These are phyloP conservation scores for Neonectria punicea DNA, from an alignment of 2,329 filamentous ascomycete genomes.

Conservation along the genomic window DNA sequence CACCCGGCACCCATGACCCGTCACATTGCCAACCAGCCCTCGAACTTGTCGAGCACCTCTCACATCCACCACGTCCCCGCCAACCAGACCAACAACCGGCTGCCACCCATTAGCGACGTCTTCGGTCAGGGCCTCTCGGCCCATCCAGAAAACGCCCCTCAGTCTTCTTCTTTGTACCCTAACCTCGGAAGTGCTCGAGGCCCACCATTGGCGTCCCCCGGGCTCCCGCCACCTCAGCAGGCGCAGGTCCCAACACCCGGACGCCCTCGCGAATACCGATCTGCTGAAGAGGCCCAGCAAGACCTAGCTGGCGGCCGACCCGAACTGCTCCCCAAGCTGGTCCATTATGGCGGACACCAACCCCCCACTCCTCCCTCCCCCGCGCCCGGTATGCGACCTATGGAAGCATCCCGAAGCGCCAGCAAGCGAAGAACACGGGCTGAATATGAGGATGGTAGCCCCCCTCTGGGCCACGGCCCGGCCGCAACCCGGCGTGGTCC, in stretches of 20 bases:
- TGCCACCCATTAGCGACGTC: constrained; percentile 94
- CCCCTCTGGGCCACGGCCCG: constrained; percentile 82
- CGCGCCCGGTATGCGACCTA: constrained; percentile 61
- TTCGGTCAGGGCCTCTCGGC: constrained; percentile 82
- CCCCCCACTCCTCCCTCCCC: constrained; percentile 92
- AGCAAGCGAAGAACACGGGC: constrained; percentile 81
- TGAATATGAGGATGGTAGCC: constrained; percentile 95
- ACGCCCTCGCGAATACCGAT: constrained; percentile 88
- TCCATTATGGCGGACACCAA: constrained; percentile 95
- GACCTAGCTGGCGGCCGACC: constrained; percentile 91
- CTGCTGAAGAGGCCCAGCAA: constrained; percentile 93
- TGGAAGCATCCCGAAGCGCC: constrained; percentile 66
- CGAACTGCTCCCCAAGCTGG: constrained; percentile 89
- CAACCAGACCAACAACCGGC: constrained; percentile 87
- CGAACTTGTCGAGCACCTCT: constrained; percentile 83
- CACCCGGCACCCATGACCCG: constrained; percentile 80
- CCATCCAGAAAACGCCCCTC: constrained; percentile 64
- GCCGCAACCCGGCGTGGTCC: constrained; percentile 71
- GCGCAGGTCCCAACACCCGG: constrained; percentile 63
- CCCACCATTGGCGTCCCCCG: constrained; percentile 81
- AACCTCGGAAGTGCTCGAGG: constrained; percentile 71
- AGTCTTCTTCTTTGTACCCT: constrained; percentile 62
- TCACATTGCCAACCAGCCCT: constrained; percentile 83
- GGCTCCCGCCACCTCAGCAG: constrained; percentile 69
- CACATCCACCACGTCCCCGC: constrained; percentile 93